A percentile compares a stretch with the other conserved stretches of the same genome.
phyloP scores from a whole-genome alignment of 2,329 filamentous ascomycete species.

The Annulohypoxylon truncatum region DNA sequence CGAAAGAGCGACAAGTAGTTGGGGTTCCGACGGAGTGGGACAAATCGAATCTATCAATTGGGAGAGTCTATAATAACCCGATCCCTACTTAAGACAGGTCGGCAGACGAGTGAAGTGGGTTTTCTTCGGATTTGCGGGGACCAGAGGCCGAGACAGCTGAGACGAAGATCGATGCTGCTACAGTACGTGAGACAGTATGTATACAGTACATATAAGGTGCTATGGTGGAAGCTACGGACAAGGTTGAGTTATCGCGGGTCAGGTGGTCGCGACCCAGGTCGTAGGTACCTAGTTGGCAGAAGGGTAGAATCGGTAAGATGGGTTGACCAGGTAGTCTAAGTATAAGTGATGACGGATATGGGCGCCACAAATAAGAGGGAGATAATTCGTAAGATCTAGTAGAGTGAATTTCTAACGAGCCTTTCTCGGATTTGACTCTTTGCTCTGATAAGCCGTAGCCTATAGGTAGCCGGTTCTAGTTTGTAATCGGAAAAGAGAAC shows the following conservation, averaged over 20 bases:
- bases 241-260: constrained; percentile 6
- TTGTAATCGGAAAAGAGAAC: constrained; percentile 31
- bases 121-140: constrained; percentile 41
- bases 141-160: constrained; percentile 33
- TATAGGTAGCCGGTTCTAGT: constrained; percentile 34
- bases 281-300: constrained; percentile 6
- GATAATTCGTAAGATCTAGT: constrained; percentile 6
- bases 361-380: constrained; percentile 16
- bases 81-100: constrained; percentile 31
- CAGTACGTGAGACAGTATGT: constrained; percentile 15
- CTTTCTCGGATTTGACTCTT: constrained; percentile 29
- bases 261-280: not conserved
- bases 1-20: constrained; percentile 29
- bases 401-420: constrained; percentile 20
- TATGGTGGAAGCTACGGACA: not conserved
- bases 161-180: constrained; percentile 20
- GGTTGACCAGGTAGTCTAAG: not conserved
- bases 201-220: constrained; percentile 22
- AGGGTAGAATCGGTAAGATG: constrained; percentile 19
- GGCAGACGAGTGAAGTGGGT: constrained; percentile 32
- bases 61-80: constrained; percentile 33
- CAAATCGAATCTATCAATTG: constrained; percentile 34
- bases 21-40: constrained; percentile 35
- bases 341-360: constrained; percentile 12
- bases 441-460: constrained; percentile 33